Percentiles rank a stretch among this genome's conserved stretches.
phyloP scores from a whole-genome alignment of 164 flowering plant species.

The Vitis amurensis region DNA sequence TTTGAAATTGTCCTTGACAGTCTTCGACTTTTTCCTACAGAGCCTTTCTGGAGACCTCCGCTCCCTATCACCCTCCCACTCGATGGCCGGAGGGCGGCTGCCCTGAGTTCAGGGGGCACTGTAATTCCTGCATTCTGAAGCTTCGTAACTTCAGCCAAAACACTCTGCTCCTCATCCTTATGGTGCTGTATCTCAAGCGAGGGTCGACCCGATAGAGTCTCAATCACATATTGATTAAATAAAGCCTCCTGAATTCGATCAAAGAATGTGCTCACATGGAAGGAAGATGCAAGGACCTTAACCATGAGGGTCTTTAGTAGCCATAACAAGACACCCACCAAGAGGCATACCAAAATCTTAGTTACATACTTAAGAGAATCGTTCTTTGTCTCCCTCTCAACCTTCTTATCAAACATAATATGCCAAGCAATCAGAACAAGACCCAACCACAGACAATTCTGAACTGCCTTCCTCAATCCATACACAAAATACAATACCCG shows the following conservation, averaged over 20 bases:
- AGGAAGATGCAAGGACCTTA: constrained; percentile 65
- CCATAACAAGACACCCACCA: constrained; percentile 54
- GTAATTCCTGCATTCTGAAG: constrained; percentile 59
- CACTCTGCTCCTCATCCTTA: constrained; percentile 47
- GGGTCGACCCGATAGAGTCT: constrained; percentile 62
- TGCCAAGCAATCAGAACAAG: constrained; percentile 61
- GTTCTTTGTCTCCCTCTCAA: constrained; percentile 30
- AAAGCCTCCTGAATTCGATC: constrained; percentile 66
- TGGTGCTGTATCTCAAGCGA: constrained; percentile 30
- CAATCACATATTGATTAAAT: constrained; percentile 66
- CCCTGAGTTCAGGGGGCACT: constrained; percentile 48
- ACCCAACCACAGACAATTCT: constrained; percentile 61
- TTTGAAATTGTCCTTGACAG: constrained; percentile 25
- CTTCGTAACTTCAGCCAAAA: constrained; percentile 34
- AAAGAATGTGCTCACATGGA: constrained; percentile 66
- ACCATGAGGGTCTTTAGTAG: constrained; percentile 58
- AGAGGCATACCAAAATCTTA: constrained; percentile 40
- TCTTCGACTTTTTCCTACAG: constrained; percentile 24
- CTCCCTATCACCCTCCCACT: constrained; percentile 31
- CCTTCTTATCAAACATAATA: constrained; percentile 42
- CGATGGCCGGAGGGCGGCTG: constrained; percentile 15
- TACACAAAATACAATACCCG: constrained; percentile 62
- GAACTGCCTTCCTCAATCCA: constrained; percentile 52
- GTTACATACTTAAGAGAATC: constrained; percentile 35
- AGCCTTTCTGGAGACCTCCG: constrained; percentile 30